Evolutionary conservation across 2,329 filamentous ascomycete genomes (phyloP).

Genomic region (Laburnicola sp.): DNA sequence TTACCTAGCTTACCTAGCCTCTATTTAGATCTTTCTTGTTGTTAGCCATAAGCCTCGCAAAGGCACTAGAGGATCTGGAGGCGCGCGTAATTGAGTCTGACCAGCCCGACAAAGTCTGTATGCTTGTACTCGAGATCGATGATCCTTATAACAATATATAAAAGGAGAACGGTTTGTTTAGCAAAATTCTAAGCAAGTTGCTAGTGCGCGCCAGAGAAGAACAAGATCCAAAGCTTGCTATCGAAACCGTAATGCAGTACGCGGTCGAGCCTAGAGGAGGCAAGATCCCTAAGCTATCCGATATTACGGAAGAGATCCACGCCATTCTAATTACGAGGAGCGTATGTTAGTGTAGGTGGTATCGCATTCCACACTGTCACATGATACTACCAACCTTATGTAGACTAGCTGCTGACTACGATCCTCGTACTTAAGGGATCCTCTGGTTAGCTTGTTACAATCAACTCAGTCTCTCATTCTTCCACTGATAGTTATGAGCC

Average conservation of each 20-base stretch:
- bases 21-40: background rate
- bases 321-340: constrained; percentile 53
- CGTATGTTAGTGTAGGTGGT: background rate
- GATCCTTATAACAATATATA: constrained; percentile 57
- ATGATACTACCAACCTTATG: no score
- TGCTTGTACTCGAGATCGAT: constrained; percentile 63
- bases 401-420: no score
- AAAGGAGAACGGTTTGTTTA: constrained; percentile 55
- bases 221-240: constrained; percentile 57
- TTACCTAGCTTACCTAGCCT: no score
- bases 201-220: constrained; percentile 56
- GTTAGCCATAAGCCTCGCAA: constrained; percentile 4
- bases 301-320: constrained; percentile 51
- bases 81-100: constrained; percentile 24
- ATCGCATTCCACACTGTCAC: no score
- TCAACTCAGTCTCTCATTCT: no score
- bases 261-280: constrained; percentile 50
- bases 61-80: constrained; percentile 22
- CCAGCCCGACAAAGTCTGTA: constrained; percentile 43
- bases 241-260: constrained; percentile 60
- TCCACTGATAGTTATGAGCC: no score
- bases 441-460: no score
- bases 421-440: no score
- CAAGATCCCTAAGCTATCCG: constrained; percentile 51
- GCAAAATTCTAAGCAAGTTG: constrained; percentile 56